Percentiles rank a stretch among this genome's conserved stretches.
These are phyloP conservation scores for Phoma sp. DNA, from an alignment of 2,329 filamentous ascomycete species.

Conservation along the genomic window DNA sequence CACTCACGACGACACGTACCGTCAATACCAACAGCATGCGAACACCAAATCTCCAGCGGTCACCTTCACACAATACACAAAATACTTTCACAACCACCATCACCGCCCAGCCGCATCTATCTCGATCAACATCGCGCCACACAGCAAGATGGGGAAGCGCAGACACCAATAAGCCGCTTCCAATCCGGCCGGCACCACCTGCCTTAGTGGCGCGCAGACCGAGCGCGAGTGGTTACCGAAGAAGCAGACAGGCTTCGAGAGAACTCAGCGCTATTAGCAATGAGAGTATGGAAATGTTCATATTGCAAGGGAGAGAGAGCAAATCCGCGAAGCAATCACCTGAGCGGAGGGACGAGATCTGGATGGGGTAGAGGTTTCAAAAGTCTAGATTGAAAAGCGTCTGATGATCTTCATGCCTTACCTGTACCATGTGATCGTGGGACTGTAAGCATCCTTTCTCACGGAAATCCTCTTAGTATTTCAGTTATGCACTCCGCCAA, in stretches of 20 bases:
- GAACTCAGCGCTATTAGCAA: slow-evolving; percentile 8
- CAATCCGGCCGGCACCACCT: slow-evolving; percentile 7
- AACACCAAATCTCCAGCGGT: background rate
- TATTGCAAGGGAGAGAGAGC: slow-evolving; percentile 4
- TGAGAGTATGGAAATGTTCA: slow-evolving; percentile 12
- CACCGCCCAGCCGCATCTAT: slow-evolving; percentile 5
- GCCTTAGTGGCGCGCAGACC: background rate
- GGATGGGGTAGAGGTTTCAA: slow-evolving; percentile 3
- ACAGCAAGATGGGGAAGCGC: background rate
- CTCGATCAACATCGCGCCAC: slow-evolving; percentile 4
- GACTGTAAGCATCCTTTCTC: no score
- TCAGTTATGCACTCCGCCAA: no score
- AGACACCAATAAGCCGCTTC: slow-evolving; percentile 9
- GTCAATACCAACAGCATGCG: slow-evolving; percentile 3
- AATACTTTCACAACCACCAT: slow-evolving; percentile 10
- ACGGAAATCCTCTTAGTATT: no score
- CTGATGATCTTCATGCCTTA: background rate
- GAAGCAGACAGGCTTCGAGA: slow-evolving; percentile 4
- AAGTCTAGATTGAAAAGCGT: background rate
- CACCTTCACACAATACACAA: background rate
- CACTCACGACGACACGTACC: background rate
- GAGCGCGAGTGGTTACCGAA: background rate
- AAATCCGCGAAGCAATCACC: slow-evolving; percentile 1
- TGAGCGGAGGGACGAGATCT: slow-evolving; percentile 6
- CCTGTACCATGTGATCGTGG: background rate